Base-by-base conservation (phyloP, 179 eudicot genomes). In the Sideroxylon spinosum region DNA sequence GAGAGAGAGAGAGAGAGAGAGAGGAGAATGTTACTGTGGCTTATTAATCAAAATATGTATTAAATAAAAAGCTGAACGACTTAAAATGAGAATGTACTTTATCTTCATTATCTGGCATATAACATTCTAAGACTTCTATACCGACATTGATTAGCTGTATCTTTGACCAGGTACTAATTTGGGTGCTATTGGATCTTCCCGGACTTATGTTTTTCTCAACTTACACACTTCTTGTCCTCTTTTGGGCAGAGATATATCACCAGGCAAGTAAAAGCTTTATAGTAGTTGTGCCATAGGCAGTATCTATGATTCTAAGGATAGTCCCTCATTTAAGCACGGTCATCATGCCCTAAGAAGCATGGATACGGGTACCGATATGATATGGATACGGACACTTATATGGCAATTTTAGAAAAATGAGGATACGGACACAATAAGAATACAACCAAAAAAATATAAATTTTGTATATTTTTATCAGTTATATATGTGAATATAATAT, bases 191-290 rank as follows among this genome's bases (percentile, higher is more conserved):
- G 85, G 97, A 95, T 84, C 87, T 93, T 80, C 99, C 99, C 29
- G 97, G 95, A 46, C 89, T 95, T 75, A 83, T 95, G 10, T 95
- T 95, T 83, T 93, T 95, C 86, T 90, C 99, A 20, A 92, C 99
- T 49, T 95, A 91, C 81, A 90, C 98, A 20, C 98, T 95, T 25
- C 98, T 95, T 74, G 93, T 93, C 77, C 91, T 95, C 60, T 95
- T 93, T 81, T 95, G 99, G 99, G 99, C 99, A 26, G 95, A 91
- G 84, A 91, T 93, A 52, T 93, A 93, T 89, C 90, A 93, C 83
- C 99, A 93, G 98, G 98, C 82, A 83, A 83, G 85, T 67, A 22
- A 68, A 70, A 80, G 3, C 48, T 60, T 26, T 75, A 68, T 6
- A 59, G 23, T 63, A 12, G 76, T 12, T 52, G 14, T 63, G 8